Conservation (phyloP, 768 basidiomycete genomes). For the Agrocybe chaxingu region DNA sequence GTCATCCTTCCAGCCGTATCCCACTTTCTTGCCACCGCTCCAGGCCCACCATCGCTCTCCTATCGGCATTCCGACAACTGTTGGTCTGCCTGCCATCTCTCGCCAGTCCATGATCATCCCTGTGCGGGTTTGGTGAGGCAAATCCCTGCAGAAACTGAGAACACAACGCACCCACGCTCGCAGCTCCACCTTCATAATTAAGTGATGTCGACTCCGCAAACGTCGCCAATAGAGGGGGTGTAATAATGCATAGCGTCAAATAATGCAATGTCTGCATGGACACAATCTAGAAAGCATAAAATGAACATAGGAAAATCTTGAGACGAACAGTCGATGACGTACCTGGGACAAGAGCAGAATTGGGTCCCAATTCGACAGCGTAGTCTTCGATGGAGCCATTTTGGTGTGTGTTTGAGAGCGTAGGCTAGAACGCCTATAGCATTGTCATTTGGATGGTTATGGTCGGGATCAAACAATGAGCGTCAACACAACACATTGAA, state of each 20-base stretch:
- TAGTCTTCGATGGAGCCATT: conserved; percentile 38
- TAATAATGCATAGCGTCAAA: conserved; percentile 76
- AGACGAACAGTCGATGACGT: conserved; percentile 11
- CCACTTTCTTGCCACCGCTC: conserved; percentile 77
- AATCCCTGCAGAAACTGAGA: background rate
- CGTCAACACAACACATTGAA: background rate
- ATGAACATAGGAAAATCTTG: background rate
- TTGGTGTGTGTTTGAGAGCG: conserved; percentile 6
- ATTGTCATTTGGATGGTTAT: conserved; percentile 14
- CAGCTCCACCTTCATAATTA: conserved; percentile 71
- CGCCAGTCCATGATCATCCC: conserved; percentile 98
- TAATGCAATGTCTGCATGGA: conserved; percentile 94
- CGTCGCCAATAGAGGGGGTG: conserved; percentile 72
- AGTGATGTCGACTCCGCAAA: conserved; percentile 75
- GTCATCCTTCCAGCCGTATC: conserved; percentile 49
- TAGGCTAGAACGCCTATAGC: conserved; percentile 9
- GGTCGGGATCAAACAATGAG: conserved; percentile 1
- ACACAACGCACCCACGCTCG: conserved; percentile 63
- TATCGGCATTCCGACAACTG: conserved; percentile 63
- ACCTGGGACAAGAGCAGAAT: conserved; percentile 85
- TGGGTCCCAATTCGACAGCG: conserved; percentile 79
- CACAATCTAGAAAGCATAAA: conserved; percentile 62
- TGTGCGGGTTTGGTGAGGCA: conserved; percentile 17
- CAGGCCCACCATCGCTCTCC: conserved; percentile 76
- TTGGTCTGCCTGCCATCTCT: conserved; percentile 85